Conservation (phyloP, 2,329 filamentous ascomycete genomes). For the Achaetomium macrosporum region DNA sequence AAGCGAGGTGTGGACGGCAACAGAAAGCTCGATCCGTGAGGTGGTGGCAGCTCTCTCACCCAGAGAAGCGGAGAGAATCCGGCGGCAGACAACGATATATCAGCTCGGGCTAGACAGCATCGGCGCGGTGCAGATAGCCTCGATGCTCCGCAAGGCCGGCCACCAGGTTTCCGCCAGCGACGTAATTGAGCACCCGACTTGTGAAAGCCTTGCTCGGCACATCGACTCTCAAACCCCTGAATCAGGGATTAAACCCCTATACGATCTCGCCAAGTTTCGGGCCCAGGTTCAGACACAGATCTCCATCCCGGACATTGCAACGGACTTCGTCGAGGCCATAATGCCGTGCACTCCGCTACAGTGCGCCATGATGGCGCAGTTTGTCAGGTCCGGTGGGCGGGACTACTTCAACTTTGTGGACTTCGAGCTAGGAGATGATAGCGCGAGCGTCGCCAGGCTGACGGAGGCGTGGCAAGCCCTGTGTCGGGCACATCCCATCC, state of each 20-base stretch:
- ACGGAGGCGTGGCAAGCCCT: conserved; percentile 54
- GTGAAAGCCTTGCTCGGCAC: conserved; percentile 32
- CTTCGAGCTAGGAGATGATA: conserved; percentile 41
- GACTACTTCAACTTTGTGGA: conserved; percentile 72
- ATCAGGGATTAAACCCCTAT: conserved; percentile 13
- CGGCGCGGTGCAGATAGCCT: conserved; percentile 72
- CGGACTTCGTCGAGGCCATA: conserved; percentile 46
- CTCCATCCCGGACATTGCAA: conserved; percentile 1
- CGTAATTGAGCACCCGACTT: conserved; percentile 60
- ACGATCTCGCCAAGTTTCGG: conserved; percentile 39
- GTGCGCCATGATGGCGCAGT: conserved; percentile 71
- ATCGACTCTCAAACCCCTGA: conserved; percentile 3
- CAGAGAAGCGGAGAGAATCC: conserved; percentile 45
- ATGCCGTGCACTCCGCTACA: conserved; percentile 78
- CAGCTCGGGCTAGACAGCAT: conserved; percentile 90
- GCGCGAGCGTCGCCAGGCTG: conserved; percentile 38
- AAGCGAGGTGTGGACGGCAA: conserved; percentile 40
- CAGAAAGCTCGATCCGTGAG: conserved; percentile 48
- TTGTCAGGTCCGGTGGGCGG: conserved; percentile 57
- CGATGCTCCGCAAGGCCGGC: conserved; percentile 55
- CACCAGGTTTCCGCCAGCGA: conserved; percentile 60
- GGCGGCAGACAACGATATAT: conserved; percentile 66
- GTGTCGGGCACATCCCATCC: conserved; percentile 56
- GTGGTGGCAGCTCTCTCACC: conserved; percentile 55
- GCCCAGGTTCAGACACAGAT: conserved; percentile 29